Evolutionary conservation across 768 basidiomycete species (phyloP), one percentile per base, ranked within the genome.

Genomic region (Amanita pallidorosea): DNA sequence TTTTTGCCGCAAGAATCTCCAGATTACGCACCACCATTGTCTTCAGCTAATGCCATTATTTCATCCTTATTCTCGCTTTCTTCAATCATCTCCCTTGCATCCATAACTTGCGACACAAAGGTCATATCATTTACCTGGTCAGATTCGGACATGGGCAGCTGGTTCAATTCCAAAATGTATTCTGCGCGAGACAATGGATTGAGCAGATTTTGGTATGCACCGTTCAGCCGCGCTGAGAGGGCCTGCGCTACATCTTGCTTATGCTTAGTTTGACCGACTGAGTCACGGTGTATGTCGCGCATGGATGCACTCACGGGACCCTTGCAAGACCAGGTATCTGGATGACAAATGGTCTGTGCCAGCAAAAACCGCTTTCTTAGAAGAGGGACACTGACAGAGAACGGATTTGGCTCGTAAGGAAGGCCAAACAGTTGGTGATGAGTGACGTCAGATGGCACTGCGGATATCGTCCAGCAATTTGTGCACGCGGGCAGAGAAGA

Each of bases 301-400:
- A 31, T 17, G 33, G 7, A 51, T 37, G 47, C 18, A 67, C 65
- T 60, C 65, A 85, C 87, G 53, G 75, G 65, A 51, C 80, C 80
- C 59, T 77, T 74, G 27, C 79, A 75, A 31, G 81, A 75, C 85
- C 88, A 95, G 11, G 81, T 73, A 63, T 97, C 93, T 0, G 93
- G 93, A 69, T 97, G 93, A 47, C 88, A 81, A 18, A 79, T 68
- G 18, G 80, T 73, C 61, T 95, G 93, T 3, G 85, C 78, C 42
- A 75, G 68, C 31, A 85, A 69, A 62, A 90, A 94, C 25, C 75
- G 73, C 33, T 70, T 67, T 63, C 80, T 83, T 53, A 96, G 67
- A 17, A 73, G 67, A 1, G 65, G 58, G 13, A 74, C 58, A 60
- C 92, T 81, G 38, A 97, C 66, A 13, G 72, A 64, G 65, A 90